Evolutionary conservation across 805 yeast species (phyloP), one percentile per base, ranked within the genome.

Genomic region (Candida ulmi): DNA sequence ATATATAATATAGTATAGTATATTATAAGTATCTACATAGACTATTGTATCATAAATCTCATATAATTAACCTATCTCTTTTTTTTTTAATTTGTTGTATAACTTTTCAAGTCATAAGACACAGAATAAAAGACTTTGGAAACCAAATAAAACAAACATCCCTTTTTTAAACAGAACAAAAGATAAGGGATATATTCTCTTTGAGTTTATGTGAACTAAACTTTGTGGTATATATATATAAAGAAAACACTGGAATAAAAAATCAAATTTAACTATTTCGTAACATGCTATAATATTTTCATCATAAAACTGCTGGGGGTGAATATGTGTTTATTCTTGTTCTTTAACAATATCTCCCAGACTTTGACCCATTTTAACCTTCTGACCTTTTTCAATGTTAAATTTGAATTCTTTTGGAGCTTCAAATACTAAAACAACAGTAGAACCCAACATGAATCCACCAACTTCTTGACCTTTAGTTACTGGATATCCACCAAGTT

Each of bases 351-450:
- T 50, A 13, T 47, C 62, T 18, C 96, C 96, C 33, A 90, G 65
- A 11, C 74, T 54, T 64, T 91, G 83, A 11, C 99, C 99, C 78
- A 91, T 78, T 57, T 80, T 78, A 35, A 93, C 88, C 47, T 68
- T 73, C 50, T 88, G 81, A n/a, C 95, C 95, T 13, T 74, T 72
- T 35, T 72, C 66, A 33, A 88, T 72, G 28, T 73, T 65, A 55
- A 88, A 93, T 53, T 76, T 63, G 61, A 91, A 93, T 44, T 72
- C 67, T 41, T 72, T 74, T 19, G 99, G 99, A 2, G 97, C 99
- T 65, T 93, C 99, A 63, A 93, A 93, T 17, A 91, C 95, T 47
- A 93, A 69, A 15, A 93, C 99, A n/a, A 93, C 93, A 0, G 99
- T 93, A 23, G 95, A 83, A 0, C 99, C 99, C 38, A 93, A 70